These are phyloP conservation scores for Diplodia scrobiculata DNA, from an alignment of 2,329 filamentous ascomycete genomes.

Conservation along the genomic window DNA sequence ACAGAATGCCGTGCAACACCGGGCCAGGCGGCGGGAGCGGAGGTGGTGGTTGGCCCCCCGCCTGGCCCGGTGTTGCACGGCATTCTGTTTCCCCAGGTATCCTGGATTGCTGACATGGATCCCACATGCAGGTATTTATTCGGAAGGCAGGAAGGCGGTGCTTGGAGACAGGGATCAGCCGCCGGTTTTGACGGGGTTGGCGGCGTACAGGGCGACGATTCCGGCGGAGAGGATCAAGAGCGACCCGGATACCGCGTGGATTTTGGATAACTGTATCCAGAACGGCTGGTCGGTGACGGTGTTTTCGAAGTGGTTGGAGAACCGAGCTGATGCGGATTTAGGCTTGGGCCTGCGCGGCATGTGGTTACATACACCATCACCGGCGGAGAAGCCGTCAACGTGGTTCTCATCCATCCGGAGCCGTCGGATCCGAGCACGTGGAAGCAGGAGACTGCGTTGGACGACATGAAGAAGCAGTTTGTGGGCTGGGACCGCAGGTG, in stretches of 20 bases:
- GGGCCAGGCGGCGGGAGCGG: neutral
- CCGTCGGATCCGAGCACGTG: conserved; percentile 57
- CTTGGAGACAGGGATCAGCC: conserved; percentile 33
- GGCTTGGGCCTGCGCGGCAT: conserved; percentile 47
- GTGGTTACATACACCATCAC: conserved; percentile 53
- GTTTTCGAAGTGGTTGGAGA: too few relatives aligned
- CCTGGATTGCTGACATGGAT: neutral
- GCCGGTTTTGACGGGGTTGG: conserved; percentile 60
- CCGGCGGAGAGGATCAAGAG: conserved; percentile 50
- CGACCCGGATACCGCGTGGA: conserved; percentile 34
- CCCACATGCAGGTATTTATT: conserved; percentile 30
- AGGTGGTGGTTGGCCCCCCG: neutral
- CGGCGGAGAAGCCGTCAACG: conserved; percentile 61
- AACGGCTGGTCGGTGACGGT: conserved; percentile 33
- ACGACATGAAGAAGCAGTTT: conserved; percentile 64
- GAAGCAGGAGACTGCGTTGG: conserved; percentile 55
- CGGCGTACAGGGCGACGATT: conserved; percentile 63
- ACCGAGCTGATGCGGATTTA: neutral
- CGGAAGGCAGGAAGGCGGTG: conserved; percentile 32
- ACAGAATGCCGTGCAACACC: too few relatives aligned
- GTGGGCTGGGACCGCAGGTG: conserved; percentile 63
- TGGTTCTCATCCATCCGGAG: conserved; percentile 65
- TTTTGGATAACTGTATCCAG: conserved; percentile 33
- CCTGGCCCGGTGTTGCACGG: neutral
- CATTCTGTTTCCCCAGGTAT: neutral